A percentile compares a stretch with the other conserved stretches of the same genome.
Conservation (phyloP, 371 early-diverging fungal genomes). For the Thermomucor indicae-seudaticae region DNA sequence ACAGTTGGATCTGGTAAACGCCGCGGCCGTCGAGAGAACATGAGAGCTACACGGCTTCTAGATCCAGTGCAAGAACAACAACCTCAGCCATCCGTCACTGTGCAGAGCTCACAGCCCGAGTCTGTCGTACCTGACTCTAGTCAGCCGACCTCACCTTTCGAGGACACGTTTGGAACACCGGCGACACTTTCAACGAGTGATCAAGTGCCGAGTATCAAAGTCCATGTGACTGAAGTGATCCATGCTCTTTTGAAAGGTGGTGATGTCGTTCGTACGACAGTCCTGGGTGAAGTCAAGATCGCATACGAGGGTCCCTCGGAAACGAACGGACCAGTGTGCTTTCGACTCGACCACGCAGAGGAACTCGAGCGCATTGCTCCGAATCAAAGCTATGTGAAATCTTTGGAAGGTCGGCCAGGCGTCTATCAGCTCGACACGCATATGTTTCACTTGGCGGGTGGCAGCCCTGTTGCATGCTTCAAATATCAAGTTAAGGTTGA, state of each 20-base stretch:
- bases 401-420: slow-evolving; percentile 15
- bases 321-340: slow-evolving; percentile 25
- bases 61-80: slow-evolving; percentile 15
- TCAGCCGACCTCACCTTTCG: slow-evolving; percentile 3
- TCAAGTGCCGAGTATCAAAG: slow-evolving; percentile 27
- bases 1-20: slow-evolving; percentile 15
- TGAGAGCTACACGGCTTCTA: slow-evolving; percentile 25
- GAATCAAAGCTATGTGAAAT: slow-evolving; percentile 28
- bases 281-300: slow-evolving; percentile 48
- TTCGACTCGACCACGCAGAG: slow-evolving; percentile 28
- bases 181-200: background rate
- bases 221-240: slow-evolving; percentile 40
- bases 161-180: background rate
- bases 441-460: slow-evolving; percentile 26
- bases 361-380: slow-evolving; percentile 27
- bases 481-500: slow-evolving; percentile 44
- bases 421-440: slow-evolving; percentile 35
- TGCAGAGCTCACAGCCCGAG: background rate
- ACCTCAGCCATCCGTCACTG: background rate
- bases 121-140: background rate
- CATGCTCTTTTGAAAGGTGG: slow-evolving; percentile 41
- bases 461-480: slow-evolving; percentile 22
- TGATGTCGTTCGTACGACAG: slow-evolving; percentile 29
- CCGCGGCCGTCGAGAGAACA: slow-evolving; percentile 42
- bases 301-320: slow-evolving; percentile 25